Conservation (phyloP, 1,284 basidiomycete genomes). For the Volvariella volvacea region DNA sequence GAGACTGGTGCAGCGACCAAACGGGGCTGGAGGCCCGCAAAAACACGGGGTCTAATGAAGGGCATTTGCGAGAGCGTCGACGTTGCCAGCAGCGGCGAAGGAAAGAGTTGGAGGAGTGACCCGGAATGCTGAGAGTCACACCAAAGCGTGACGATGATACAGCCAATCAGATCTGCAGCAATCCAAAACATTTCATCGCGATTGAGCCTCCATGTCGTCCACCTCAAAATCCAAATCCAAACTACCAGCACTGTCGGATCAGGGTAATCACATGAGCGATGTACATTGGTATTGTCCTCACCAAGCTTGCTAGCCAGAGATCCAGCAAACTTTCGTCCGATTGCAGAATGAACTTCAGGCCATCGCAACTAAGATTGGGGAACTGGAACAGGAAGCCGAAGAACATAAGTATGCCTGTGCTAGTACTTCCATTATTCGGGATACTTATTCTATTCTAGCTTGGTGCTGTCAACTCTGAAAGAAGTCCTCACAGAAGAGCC, state of each 20-base stretch:
- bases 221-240: constrained; percentile 48
- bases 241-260: constrained; percentile 48
- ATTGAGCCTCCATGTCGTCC: constrained; percentile 23
- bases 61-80: constrained; percentile 42
- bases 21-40: constrained; percentile 31
- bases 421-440: constrained; percentile 8
- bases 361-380: constrained; percentile 86
- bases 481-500: constrained; percentile 77
- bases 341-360: constrained; percentile 81
- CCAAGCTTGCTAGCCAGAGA: constrained; percentile 54
- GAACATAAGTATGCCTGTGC: constrained; percentile 65
- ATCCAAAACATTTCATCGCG: constrained; percentile 24
- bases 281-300: constrained; percentile 8
- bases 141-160: constrained; percentile 15
- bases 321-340: constrained; percentile 69
- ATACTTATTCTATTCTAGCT: constrained; percentile 36
- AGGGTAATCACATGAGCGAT: constrained; percentile 48
- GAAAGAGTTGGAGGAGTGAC: constrained; percentile 22
- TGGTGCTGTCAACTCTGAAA: constrained; percentile 85
- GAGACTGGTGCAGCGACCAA: constrained; percentile 17
- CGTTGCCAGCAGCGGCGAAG: constrained; percentile 29
- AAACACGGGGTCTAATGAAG: constrained; percentile 30
- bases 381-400: constrained; percentile 89
- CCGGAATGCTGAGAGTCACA: constrained; percentile 32
- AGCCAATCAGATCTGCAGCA: constrained; percentile 46